Evolutionary conservation across 805 yeast species (phyloP).

Genomic region (Yamadazyma scolyti): DNA sequence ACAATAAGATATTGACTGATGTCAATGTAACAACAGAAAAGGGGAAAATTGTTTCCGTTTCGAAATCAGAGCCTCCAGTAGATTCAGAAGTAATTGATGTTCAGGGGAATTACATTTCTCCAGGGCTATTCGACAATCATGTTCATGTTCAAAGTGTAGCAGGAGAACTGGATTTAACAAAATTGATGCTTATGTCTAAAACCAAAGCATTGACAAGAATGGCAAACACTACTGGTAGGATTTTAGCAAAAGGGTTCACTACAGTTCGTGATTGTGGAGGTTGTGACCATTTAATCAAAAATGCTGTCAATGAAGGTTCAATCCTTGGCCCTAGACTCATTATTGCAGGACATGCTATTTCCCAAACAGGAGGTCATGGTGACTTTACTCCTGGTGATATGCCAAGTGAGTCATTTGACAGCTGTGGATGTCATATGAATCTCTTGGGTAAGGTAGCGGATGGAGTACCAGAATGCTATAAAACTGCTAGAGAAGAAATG

Average conservation of each 20-base stretch:
- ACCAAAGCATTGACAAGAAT: slow-evolving; percentile 17
- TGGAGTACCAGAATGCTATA: slow-evolving; percentile 20
- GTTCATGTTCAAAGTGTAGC: slow-evolving; percentile 20
- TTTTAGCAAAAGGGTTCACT: slow-evolving; percentile 18
- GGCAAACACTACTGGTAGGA: slow-evolving; percentile 12
- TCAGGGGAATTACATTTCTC: slow-evolving; percentile 19
- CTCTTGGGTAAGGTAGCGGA: slow-evolving; percentile 19
- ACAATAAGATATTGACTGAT: slow-evolving; percentile 10
- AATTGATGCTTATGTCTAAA: slow-evolving; percentile 15
- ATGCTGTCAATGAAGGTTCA: slow-evolving; percentile 21
- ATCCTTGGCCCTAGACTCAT: slow-evolving; percentile 21
- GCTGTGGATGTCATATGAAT: slow-evolving; percentile 19
- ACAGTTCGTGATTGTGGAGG: slow-evolving; percentile 12
- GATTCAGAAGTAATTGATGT: slow-evolving; percentile 15
- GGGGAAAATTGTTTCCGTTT: slow-evolving; percentile 15
- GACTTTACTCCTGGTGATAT: slow-evolving; percentile 17
- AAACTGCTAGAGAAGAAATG: slow-evolving; percentile 19
- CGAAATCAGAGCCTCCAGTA: slow-evolving; percentile 2
- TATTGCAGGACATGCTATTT: slow-evolving; percentile 18
- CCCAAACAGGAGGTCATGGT: slow-evolving; percentile 27
- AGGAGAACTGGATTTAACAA: slow-evolving; percentile 16
- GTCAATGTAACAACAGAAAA: slow-evolving; percentile 13
- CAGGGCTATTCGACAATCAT: slow-evolving; percentile 23
- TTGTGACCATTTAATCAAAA: slow-evolving; percentile 14
- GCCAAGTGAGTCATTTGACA: slow-evolving; percentile 17